Evolutionary conservation across 495 filamentous ascomycete genomes (phyloP).

Genomic region (Aspergillus campestris): DNA sequence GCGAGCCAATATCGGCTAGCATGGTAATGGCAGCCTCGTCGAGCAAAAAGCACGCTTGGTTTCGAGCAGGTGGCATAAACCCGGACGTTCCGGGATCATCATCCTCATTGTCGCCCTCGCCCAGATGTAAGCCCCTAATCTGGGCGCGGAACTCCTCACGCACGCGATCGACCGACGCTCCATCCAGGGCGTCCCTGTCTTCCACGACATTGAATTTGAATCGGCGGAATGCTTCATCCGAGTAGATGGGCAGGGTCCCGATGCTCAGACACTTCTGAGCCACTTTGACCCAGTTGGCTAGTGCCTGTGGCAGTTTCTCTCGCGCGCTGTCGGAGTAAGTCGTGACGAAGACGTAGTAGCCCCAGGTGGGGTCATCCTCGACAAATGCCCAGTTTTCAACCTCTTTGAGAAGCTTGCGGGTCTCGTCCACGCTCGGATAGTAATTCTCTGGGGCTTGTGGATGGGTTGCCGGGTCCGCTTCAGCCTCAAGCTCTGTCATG

Average conservation of each 20-base stretch:
- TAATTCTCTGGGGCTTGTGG: too few relatives aligned
- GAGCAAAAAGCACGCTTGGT: neutral
- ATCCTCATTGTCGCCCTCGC: neutral
- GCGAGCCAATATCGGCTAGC: too few relatives aligned
- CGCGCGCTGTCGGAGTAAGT: neutral
- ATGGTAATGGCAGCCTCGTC: constrained; percentile 3
- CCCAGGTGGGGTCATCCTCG: neutral
- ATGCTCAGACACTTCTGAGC: neutral
- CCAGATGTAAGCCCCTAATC: neutral
- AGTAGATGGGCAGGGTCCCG: neutral
- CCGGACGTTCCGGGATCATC: neutral
- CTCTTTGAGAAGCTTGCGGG: neutral
- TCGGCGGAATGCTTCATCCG: neutral
- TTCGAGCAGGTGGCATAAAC: neutral
- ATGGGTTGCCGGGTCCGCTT: too few relatives aligned
- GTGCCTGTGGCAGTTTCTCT: neutral
- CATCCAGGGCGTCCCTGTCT: neutral
- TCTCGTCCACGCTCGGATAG: too few relatives aligned
- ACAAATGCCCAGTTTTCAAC: neutral
- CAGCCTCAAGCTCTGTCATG: too few relatives aligned
- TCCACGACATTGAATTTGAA: neutral
- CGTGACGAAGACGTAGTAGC: neutral
- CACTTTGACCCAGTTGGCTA: neutral
- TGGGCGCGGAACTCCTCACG: neutral
- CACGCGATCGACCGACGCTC: neutral